Conservation (phyloP, 345 rosid genomes). For the Gossypium thurberi region DNA sequence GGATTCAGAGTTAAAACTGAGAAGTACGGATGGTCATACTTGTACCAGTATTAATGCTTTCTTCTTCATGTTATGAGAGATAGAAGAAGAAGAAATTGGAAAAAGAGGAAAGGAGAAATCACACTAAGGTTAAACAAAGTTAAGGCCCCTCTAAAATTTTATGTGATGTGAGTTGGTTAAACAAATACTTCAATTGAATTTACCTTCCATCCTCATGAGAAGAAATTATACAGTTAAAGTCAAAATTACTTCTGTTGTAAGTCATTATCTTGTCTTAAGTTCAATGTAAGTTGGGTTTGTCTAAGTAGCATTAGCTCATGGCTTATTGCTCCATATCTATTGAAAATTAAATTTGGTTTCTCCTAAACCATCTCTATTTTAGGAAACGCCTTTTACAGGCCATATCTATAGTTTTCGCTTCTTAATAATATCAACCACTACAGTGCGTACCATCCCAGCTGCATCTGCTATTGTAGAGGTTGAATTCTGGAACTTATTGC, state of each 20-base stretch:
- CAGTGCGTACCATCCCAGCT: not conserved
- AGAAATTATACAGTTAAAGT: not conserved
- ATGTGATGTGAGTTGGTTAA: not conserved
- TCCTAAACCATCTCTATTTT: not conserved
- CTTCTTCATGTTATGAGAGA: constrained; percentile 4
- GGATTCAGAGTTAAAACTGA: not conserved
- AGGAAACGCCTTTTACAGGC: not conserved
- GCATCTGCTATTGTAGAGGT: not conserved
- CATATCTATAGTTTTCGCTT: not conserved
- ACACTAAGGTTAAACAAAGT: not conserved
- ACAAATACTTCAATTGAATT: not conserved
- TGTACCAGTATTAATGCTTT: not conserved
- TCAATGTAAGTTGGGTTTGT: not conserved
- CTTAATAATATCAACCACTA: not conserved
- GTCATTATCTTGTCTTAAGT: not conserved
- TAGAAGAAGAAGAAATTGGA: not conserved
- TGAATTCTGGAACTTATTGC: not conserved
- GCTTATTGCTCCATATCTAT: not conserved
- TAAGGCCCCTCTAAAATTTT: not conserved
- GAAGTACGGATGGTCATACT: not conserved
- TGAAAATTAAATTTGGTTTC: not conserved
- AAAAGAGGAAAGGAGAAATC: not conserved
- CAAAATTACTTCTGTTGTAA: not conserved
- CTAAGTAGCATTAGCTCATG: not conserved
- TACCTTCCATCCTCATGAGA: not conserved